Conservation (phyloP, 257 asterid genomes). For the Schizonepeta tenuifolia region DNA sequence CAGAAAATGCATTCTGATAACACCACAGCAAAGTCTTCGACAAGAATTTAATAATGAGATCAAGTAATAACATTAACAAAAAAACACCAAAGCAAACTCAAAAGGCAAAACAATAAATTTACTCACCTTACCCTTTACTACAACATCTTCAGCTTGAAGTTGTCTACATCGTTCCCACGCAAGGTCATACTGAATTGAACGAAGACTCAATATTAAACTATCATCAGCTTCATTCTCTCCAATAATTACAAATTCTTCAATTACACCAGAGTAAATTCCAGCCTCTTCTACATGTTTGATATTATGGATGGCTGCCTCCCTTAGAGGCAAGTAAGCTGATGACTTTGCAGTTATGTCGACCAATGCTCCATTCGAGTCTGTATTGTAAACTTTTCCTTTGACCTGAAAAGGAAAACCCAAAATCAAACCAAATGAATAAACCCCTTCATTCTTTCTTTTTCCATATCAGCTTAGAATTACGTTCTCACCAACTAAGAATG, state of each 20-base stretch:
- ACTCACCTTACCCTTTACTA: conserved; percentile 87
- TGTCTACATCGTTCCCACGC: conserved; percentile 98
- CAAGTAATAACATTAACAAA: neutral
- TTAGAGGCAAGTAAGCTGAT: conserved; percentile 82
- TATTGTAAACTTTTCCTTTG: conserved; percentile 74
- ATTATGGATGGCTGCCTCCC: conserved; percentile 79
- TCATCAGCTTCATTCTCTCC: conserved; percentile 84
- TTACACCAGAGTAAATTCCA: conserved; percentile 81
- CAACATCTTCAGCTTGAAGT: conserved; percentile 98
- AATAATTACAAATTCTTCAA: conserved; percentile 77
- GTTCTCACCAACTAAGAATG: too few relatives aligned
- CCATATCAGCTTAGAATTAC: neutral
- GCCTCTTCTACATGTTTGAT: conserved; percentile 82
- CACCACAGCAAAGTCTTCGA: conserved; percentile 8
- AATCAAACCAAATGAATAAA: neutral
- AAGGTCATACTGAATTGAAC: conserved; percentile 79
- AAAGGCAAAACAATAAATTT: conserved; percentile 4
- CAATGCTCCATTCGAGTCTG: conserved; percentile 84
- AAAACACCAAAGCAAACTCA: neutral
- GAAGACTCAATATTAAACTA: conserved; percentile 86
- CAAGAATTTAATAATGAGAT: neutral
- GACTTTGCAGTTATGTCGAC: conserved; percentile 95
- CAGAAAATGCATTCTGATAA: conserved; percentile 8
- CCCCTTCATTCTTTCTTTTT: neutral
- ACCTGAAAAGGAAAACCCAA: conserved; percentile 48